Evolutionary conservation across 1,284 basidiomycete species (phyloP), one percentile per base, ranked within the genome.

Genomic region (Polyporus tsugae): DNA sequence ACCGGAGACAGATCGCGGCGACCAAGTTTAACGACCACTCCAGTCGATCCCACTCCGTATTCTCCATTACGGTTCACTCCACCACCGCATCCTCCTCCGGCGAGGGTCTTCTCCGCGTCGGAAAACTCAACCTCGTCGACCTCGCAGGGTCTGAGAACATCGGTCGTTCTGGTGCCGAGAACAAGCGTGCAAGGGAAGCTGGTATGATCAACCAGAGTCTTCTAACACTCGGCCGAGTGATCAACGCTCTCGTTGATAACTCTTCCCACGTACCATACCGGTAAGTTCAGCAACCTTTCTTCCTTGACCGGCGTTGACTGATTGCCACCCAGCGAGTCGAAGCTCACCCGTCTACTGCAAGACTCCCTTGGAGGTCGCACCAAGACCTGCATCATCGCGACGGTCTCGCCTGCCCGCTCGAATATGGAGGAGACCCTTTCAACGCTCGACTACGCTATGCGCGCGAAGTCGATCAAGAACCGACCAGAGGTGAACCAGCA

Each of bases 141-240:
- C 84, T 99, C 68, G 98, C 98, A 46, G 98, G 98, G 6, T 97
- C 95, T 4, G 98, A 99, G 81, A 99, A 98, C 76, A 97, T 99
- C 74, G 97, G 96, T 10, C 87, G 97, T 19, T 96, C 95, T 0
- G 98, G 98, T 7, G 98, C 98, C 1, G 95, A 97, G 80, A 95
- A 98, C 78, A 96, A 95, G 79, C 87, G 97, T 66, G 98, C 97
- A 2, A 86, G 96, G 73, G 98, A 99, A 78, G 98, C 98, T 1
- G 98, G 98, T 9, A 98, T 98, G 94, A 99, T 99, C 81, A 99
- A 99, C 78, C 96, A 99, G 81, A 98, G 95, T 78, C 84, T 99
- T 46, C 84, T 99, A 6, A 98, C 98, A 25, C 90, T 99, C 15
- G 98, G 98, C 1, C 86, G 98, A 55, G 98, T 99, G 59, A 99